Evolutionary conservation across 2,329 filamentous ascomycete genomes (phyloP).

Genomic region (Camptophora hylomeconis): DNA sequence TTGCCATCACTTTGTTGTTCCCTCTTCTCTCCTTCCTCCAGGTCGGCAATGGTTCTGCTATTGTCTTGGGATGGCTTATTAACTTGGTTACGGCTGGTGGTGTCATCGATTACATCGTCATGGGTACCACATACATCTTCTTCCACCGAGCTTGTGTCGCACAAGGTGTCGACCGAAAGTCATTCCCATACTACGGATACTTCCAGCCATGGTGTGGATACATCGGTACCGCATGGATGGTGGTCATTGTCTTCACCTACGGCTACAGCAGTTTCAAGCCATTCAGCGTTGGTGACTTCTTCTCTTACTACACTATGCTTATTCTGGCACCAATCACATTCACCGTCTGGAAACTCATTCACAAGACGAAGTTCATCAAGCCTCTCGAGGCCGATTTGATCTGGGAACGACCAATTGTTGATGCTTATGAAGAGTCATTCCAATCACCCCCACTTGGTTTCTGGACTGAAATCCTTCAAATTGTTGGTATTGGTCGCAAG

Average conservation of each 20-base stretch:
- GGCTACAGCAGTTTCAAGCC: slow-evolving; percentile 62
- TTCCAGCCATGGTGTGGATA: slow-evolving; percentile 58
- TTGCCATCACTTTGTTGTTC: slow-evolving; percentile 49
- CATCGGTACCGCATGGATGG: slow-evolving; percentile 47
- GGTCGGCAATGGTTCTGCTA: slow-evolving; percentile 34
- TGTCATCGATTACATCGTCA: slow-evolving; percentile 38
- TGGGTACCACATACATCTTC: slow-evolving; percentile 44
- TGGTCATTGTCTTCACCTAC: slow-evolving; percentile 55
- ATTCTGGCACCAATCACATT: slow-evolving; percentile 42
- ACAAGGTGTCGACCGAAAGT: slow-evolving; percentile 38
- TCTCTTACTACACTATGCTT: slow-evolving; percentile 52
- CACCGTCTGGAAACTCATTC: slow-evolving; percentile 50
- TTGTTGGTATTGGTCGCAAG: slow-evolving; percentile 11
- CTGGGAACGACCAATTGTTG: slow-evolving; percentile 47
- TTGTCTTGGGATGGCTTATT: slow-evolving; percentile 42
- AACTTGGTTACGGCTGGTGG: slow-evolving; percentile 45
- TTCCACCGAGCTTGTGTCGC: slow-evolving; percentile 43
- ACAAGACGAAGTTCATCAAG: slow-evolving; percentile 42
- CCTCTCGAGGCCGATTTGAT: slow-evolving; percentile 46
- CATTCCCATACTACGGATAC: slow-evolving; percentile 45
- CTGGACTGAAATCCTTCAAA: slow-evolving; percentile 15
- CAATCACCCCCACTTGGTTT: slow-evolving; percentile 29
- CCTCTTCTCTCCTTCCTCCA: slow-evolving; percentile 52
- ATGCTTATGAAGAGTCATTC: slow-evolving; percentile 44
- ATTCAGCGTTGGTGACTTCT: slow-evolving; percentile 52